Percentiles rank a stretch among this genome's conserved stretches.
These are phyloP conservation scores for Chaetomium tenue DNA, from an alignment of 495 filamentous ascomycete genomes.

Conservation along the genomic window DNA sequence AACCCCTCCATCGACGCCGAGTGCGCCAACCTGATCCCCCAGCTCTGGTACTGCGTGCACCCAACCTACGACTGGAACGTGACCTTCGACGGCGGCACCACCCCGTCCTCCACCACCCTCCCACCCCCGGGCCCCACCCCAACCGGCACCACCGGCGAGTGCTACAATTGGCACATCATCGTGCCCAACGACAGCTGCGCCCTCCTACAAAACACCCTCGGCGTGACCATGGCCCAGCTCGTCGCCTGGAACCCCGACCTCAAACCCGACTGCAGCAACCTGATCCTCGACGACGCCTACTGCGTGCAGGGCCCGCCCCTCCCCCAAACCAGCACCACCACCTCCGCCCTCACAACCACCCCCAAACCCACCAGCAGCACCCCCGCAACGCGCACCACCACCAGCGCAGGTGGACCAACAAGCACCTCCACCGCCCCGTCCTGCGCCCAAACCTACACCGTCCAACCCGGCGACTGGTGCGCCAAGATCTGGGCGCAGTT, in stretches of 20 bases:
- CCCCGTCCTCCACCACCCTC: background rate
- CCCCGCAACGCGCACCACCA: background rate
- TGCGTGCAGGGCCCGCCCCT: background rate
- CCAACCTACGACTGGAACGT: conserved; percentile 10
- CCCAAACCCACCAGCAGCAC: background rate
- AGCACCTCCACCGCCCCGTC: background rate
- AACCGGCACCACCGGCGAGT: background rate
- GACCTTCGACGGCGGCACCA: background rate
- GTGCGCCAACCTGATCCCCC: conserved; percentile 4
- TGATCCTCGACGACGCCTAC: conserved; percentile 5
- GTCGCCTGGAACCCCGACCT: conserved; percentile 11
- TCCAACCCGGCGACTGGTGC: background rate
- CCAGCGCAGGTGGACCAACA: background rate
- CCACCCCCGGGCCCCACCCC: background rate
- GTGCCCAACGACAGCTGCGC: conserved; percentile 7
- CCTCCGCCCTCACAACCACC: background rate
- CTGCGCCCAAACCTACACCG: background rate
- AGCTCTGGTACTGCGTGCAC: conserved; percentile 12
- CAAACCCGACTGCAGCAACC: conserved; percentile 7
- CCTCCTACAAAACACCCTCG: conserved; percentile 12
- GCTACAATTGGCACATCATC: conserved; percentile 3
- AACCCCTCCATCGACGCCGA: conserved; percentile 6
- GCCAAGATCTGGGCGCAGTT: conserved; percentile 4
- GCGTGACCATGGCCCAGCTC: conserved; percentile 11
- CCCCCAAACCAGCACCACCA: background rate